Percentiles rank a stretch among this genome's conserved stretches.
phyloP scores from a whole-genome alignment of 352 stramenopile genomes.

The Pythium chondricola region DNA sequence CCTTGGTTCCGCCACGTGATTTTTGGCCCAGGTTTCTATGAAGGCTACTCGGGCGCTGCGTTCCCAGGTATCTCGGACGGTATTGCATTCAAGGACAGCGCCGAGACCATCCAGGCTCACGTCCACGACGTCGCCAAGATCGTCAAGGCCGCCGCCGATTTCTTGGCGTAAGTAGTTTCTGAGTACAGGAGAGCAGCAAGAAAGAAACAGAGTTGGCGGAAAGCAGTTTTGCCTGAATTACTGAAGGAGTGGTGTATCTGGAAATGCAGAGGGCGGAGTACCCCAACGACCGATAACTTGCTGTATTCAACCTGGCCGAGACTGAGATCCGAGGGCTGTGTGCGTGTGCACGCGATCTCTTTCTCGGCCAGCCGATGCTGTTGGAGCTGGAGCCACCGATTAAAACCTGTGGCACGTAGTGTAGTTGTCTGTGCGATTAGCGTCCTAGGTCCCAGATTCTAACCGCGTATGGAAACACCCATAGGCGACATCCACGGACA shows the following conservation, averaged over 20 bases:
- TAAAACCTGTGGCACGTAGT: constrained; percentile 90
- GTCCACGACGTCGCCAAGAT: constrained; percentile 31
- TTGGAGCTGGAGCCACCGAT: constrained; percentile 97
- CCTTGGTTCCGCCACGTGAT: constrained; percentile 54
- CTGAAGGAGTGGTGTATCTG: too few relatives aligned
- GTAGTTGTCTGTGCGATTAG: too few relatives aligned
- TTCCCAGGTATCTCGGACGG: constrained; percentile 41
- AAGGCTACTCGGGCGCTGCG: constrained; percentile 39
- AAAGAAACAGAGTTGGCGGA: too few relatives aligned
- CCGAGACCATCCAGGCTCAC: constrained; percentile 26
- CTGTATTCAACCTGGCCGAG: constrained; percentile 93
- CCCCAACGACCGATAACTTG: too few relatives aligned
- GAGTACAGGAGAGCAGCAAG: too few relatives aligned
- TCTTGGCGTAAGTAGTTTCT: constrained; percentile 46
- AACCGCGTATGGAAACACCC: too few relatives aligned
- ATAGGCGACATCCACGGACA: too few relatives aligned
- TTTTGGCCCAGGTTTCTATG: constrained; percentile 45
- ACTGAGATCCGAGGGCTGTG: constrained; percentile 96
- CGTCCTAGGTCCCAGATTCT: too few relatives aligned
- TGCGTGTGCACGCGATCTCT: constrained; percentile 93
- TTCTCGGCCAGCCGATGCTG: constrained; percentile 97
- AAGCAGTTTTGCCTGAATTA: too few relatives aligned
- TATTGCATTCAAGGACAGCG: constrained; percentile 36
- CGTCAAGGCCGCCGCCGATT: constrained; percentile 26
- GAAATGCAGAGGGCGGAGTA: too few relatives aligned